A percentile compares a stretch with the other conserved stretches of the same genome.
Evolutionary conservation across 2,329 filamentous ascomycete species (phyloP).

Genomic region (Leptographium procerum): DNA sequence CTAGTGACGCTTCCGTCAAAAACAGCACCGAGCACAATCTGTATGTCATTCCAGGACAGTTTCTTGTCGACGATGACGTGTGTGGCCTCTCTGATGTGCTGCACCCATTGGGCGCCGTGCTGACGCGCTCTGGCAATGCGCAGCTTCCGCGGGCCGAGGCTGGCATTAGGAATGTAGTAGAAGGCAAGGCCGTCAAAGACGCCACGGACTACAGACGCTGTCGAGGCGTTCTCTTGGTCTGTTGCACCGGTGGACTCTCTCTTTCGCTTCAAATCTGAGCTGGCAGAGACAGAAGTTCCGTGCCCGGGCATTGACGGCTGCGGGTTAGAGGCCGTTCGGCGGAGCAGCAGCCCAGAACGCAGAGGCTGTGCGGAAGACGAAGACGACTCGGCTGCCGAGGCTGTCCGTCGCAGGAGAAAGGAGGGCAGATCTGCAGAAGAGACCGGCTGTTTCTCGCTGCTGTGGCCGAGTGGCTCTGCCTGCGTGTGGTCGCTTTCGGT

Average conservation of each 20-base stretch:
- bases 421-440: background rate
- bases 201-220: slow-evolving; percentile 24
- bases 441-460: background rate
- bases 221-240: background rate
- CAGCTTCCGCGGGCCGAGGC: slow-evolving; percentile 54
- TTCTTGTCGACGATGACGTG: slow-evolving; percentile 70
- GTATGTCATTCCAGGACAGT: slow-evolving; percentile 52
- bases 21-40: slow-evolving; percentile 38
- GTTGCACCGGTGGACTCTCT: background rate
- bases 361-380: background rate
- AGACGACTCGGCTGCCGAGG: background rate
- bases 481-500: background rate
- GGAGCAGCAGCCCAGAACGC: too few species aligned
- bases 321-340: background rate
- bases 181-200: slow-evolving; percentile 53
- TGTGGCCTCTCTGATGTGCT: slow-evolving; percentile 48
- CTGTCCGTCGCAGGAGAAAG: background rate
- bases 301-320: too few species aligned
- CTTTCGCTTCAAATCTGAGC: background rate
- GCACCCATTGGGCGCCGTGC: slow-evolving; percentile 63
- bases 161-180: slow-evolving; percentile 74
- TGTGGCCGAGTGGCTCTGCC: background rate
- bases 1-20: too few species aligned
- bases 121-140: slow-evolving; percentile 66
- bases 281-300: background rate